These are phyloP conservation scores for Fusarium ambrosium DNA, from an alignment of 2,329 filamentous ascomycete genomes.

Conservation along the genomic window DNA sequence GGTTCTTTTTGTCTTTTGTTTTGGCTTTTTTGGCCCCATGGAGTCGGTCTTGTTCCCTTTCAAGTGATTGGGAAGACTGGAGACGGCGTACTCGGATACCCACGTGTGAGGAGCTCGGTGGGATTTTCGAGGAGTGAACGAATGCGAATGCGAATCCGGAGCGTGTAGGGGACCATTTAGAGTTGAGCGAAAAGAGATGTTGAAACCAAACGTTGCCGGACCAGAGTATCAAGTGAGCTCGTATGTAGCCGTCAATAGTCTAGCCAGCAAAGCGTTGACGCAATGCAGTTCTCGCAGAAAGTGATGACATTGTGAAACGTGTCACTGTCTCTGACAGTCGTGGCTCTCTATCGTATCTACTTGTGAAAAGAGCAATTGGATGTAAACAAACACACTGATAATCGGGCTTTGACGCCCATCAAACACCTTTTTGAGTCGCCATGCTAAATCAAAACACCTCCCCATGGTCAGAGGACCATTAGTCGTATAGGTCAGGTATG, in stretches of 20 bases:
- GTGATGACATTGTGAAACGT: slow-evolving; percentile 15
- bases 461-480: not conserved
- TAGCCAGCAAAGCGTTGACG: slow-evolving; percentile 38
- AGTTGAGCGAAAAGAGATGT: slow-evolving; percentile 41
- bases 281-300: not conserved
- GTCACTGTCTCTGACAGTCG: not conserved
- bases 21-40: slow-evolving; percentile 39
- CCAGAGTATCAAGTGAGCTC: slow-evolving; percentile 53
- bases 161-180: slow-evolving; percentile 47
- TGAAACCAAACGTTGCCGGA: slow-evolving; percentile 38
- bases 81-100: slow-evolving; percentile 43
- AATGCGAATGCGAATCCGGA: slow-evolving; percentile 40
- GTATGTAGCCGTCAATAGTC: slow-evolving; percentile 36
- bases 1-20: slow-evolving; percentile 46
- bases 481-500: not conserved
- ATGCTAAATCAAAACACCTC: not conserved
- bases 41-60: slow-evolving; percentile 49
- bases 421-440: slow-evolving; percentile 5
- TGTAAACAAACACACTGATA: not conserved
- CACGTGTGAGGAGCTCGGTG: slow-evolving; percentile 36
- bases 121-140: slow-evolving; percentile 36
- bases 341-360: slow-evolving; percentile 9
- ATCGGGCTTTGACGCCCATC: not conserved
- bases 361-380: slow-evolving; percentile 3
- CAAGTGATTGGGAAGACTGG: slow-evolving; percentile 52